Evolutionary conservation across 495 filamentous ascomycete genomes (phyloP).

Genomic region (Tuber borchii): DNA sequence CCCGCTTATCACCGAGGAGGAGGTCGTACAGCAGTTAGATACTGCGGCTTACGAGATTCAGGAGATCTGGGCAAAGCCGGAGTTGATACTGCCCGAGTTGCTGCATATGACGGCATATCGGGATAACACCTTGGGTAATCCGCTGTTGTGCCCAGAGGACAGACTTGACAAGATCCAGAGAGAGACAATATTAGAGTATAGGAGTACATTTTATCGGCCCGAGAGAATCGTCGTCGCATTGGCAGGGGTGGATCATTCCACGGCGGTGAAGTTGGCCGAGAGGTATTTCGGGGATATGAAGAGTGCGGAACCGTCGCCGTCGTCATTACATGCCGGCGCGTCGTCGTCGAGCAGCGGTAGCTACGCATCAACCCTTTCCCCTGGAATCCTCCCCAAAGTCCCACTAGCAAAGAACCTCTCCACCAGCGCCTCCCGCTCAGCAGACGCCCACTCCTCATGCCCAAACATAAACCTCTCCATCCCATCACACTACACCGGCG

Average conservation of each 20-base stretch:
- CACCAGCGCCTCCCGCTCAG: slow-evolving; percentile 57
- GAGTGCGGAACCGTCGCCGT: slow-evolving; percentile 45
- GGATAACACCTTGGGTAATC: slow-evolving; percentile 91
- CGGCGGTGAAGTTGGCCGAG: slow-evolving; percentile 72
- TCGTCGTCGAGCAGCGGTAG: slow-evolving; percentile 40
- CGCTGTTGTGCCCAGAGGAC: slow-evolving; percentile 82
- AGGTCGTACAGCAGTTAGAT: slow-evolving; percentile 76
- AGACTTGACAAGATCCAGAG: slow-evolving; percentile 69
- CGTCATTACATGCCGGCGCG: slow-evolving; percentile 42
- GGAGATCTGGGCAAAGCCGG: slow-evolving; percentile 97
- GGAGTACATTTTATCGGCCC: slow-evolving; percentile 75
- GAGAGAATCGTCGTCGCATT: slow-evolving; percentile 92
- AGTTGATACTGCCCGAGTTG: slow-evolving; percentile 90
- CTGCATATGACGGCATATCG: slow-evolving; percentile 92
- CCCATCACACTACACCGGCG: slow-evolving; percentile 81
- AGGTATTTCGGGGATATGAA: slow-evolving; percentile 89
- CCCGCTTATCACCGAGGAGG: slow-evolving; percentile 80
- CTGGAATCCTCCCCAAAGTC: slow-evolving; percentile 70
- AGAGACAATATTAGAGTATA: slow-evolving; percentile 66
- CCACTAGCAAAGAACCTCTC: slow-evolving; percentile 92
- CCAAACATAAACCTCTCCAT: slow-evolving; percentile 13
- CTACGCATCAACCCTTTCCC: slow-evolving; percentile 23
- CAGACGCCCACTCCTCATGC: slow-evolving; percentile 49
- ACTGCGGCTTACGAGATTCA: slow-evolving; percentile 92
- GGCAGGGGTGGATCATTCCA: slow-evolving; percentile 76